These are phyloP conservation scores for Nemania diffusa DNA, from an alignment of 2,329 filamentous ascomycete species.

Conservation along the genomic window DNA sequence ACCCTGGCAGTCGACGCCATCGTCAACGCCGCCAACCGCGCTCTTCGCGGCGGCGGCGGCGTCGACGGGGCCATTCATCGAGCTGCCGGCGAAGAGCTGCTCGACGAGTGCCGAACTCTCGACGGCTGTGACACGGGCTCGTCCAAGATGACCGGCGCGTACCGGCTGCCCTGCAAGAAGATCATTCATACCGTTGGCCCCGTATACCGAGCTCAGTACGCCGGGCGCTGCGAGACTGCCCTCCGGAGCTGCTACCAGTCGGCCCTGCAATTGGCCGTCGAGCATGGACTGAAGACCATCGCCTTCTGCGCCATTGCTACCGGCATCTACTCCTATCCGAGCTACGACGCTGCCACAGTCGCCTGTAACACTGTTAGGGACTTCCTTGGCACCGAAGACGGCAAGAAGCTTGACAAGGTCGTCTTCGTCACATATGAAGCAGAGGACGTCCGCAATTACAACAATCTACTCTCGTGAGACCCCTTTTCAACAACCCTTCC, in stretches of 20 bases:
- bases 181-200: constrained; percentile 95
- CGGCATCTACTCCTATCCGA: constrained; percentile 90
- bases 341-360: constrained; percentile 73
- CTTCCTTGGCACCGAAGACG: constrained; percentile 62
- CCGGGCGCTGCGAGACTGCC: constrained; percentile 58
- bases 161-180: constrained; percentile 77
- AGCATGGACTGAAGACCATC: constrained; percentile 73
- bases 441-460: constrained; percentile 82
- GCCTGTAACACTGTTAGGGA: constrained; percentile 70
- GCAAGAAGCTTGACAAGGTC: constrained; percentile 71
- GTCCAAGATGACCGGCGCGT: constrained; percentile 84
- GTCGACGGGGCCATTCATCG: constrained; percentile 89
- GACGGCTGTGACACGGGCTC: constrained; percentile 79
- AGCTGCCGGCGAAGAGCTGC: constrained; percentile 76
- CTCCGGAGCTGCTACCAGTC: constrained; percentile 73
- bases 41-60: constrained; percentile 86
- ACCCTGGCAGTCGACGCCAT: constrained; percentile 81
- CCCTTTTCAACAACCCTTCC: too few relatives aligned
- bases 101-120: constrained; percentile 76
- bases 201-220: constrained; percentile 66
- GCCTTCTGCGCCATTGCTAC: constrained; percentile 90
- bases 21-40: constrained; percentile 89
- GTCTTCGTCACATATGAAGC: constrained; percentile 86
- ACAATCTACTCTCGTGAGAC: constrained; percentile 76
- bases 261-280: constrained; percentile 77